A percentile compares a stretch with the other conserved stretches of the same genome.
Conservation (phyloP, 345 rosid species). For the Eucalyptus regnans region DNA sequence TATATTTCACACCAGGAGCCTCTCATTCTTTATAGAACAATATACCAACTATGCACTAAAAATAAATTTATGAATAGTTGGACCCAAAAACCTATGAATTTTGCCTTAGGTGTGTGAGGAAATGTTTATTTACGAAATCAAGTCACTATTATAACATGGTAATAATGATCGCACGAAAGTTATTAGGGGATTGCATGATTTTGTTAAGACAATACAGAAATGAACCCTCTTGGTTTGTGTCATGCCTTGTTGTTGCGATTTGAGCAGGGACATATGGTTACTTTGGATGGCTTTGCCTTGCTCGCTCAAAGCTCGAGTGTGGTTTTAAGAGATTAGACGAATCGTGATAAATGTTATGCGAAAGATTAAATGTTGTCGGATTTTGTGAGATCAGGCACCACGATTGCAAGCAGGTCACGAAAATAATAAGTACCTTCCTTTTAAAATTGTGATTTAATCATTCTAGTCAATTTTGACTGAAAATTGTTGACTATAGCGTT, state of each 20-base stretch:
- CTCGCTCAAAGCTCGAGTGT: too few relatives aligned
- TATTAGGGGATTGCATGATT: not conserved
- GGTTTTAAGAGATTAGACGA: too few relatives aligned
- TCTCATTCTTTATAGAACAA: not conserved
- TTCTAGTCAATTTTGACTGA: too few relatives aligned
- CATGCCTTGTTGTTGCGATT: not conserved
- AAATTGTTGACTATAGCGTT: rapidly evolving
- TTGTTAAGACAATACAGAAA: not conserved
- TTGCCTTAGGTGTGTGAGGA: not conserved
- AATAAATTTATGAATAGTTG: not conserved
- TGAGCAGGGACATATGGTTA: not conserved
- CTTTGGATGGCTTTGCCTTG: not conserved
- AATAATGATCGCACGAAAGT: not conserved
- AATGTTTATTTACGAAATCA: not conserved
- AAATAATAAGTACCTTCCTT: too few relatives aligned
- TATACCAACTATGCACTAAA: not conserved
- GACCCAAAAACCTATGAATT: not conserved
- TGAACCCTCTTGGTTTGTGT: not conserved
- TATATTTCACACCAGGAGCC: not conserved
- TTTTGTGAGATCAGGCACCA: too few relatives aligned
- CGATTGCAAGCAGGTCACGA: too few relatives aligned
- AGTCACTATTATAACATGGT: too few relatives aligned
- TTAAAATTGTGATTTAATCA: too few relatives aligned
- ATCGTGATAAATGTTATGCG: too few relatives aligned
- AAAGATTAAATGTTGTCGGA: too few relatives aligned